A percentile compares a stretch with the other conserved stretches of the same genome.
phyloP scores from a whole-genome alignment of 176 grass and related monocot species.

The Oryza rufipogon region DNA sequence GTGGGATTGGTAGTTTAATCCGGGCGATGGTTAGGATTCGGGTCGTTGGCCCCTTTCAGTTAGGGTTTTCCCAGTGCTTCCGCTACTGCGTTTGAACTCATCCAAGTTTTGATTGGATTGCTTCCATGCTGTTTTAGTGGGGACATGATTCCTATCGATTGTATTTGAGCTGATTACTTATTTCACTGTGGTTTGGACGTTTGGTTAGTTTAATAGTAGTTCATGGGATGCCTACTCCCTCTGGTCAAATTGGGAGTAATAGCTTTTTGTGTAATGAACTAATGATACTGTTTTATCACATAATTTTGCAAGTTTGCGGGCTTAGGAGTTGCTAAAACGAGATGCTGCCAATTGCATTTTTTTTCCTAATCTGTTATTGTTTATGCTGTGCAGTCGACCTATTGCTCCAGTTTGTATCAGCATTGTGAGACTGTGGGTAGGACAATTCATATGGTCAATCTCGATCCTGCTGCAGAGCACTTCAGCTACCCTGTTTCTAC shows the following conservation, averaged over 20 bases:
- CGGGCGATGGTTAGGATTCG: background rate
- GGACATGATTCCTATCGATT: background rate
- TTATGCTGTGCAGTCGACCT: constrained; percentile 68
- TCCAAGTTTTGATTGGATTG: background rate
- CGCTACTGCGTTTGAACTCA: background rate
- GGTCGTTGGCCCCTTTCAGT: background rate
- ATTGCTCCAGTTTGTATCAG: constrained; percentile 80
- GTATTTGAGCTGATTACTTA: background rate
- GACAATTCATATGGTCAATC: constrained; percentile 88
- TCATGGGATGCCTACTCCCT: background rate
- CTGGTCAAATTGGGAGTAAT: too few species aligned
- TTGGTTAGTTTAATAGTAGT: background rate
- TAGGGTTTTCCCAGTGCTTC: background rate
- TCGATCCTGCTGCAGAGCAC: constrained; percentile 86
- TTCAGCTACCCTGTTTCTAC: constrained; percentile 84
- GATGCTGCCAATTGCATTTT: background rate
- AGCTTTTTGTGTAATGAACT: too few species aligned
- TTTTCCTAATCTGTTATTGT: constrained; percentile 15
- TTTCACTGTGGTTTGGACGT: background rate
- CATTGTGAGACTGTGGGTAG: constrained; percentile 69
- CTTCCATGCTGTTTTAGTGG: background rate
- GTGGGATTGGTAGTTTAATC: background rate
- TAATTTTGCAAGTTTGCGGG: background rate
- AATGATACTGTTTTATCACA: background rate
- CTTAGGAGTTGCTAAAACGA: background rate